Base-by-base conservation (phyloP, 345 rosid species). In the Combretum micranthum region DNA sequence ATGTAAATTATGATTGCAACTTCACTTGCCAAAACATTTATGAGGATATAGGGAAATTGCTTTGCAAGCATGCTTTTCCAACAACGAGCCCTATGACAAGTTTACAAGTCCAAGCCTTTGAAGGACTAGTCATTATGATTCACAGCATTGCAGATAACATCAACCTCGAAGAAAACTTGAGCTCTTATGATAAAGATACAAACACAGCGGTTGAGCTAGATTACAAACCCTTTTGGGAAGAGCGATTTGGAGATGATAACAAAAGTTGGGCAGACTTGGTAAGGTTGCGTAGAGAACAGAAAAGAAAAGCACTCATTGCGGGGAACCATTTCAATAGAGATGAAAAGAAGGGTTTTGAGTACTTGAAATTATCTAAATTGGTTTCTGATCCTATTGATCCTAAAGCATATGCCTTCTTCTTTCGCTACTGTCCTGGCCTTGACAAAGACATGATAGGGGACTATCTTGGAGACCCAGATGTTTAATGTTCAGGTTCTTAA, bases 21-120 rank as follows among this genome's bases (percentile, higher is more conserved):
- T 90, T 96, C 5, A 64, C 69, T 23, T 80, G 83, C 73, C 72
- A 62, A 26, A 83, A 75, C 55, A 44, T 93, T 12, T 73, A 89
- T 15, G 94, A 88, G 69, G 93, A 88, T 32, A 76, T 81, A 0
- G 96, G 94, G 13, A 93, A 85, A 65, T 71, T 93, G 73, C 77
- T 93, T 0, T 93, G 99, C 69, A 83, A 79, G 68, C 87, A 83
- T 14, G 81, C 99, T 3, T 93, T 86, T 56, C 96, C 96, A 2
- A 80, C 82, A 3, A 63, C 82, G 16, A 83, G 82, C 43, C 87
- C 86, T 15, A 63, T 80, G 59, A 77, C 83, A 20, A 62, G 82
- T 37, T 42, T 80, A 7, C 99, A 93, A 53, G 62, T 89, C 60
- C 97, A 93, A 77, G 93, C 99, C 8, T 93, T 93, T 55, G 99